A percentile compares a stretch with the other conserved stretches of the same genome.
phyloP scores from a whole-genome alignment of 768 basidiomycete species.

The Auricularia sp. region DNA sequence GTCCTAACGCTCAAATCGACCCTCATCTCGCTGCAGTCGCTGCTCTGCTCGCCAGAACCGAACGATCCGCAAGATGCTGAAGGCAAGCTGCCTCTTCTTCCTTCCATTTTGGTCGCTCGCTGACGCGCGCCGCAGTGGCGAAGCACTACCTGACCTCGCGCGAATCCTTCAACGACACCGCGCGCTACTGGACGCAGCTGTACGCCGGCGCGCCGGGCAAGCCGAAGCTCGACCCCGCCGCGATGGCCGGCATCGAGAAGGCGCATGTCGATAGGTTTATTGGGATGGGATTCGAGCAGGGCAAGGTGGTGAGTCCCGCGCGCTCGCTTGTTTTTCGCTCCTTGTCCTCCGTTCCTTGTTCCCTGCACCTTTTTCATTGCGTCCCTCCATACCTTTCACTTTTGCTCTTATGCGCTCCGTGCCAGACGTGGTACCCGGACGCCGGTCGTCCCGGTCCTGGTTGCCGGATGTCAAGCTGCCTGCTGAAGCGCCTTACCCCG shows the following conservation, averaged over 20 bases:
- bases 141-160: conserved; percentile 92
- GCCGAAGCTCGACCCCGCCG: conserved; percentile 30
- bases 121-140: conserved; percentile 45
- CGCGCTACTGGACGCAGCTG: conserved; percentile 85
- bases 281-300: conserved; percentile 67
- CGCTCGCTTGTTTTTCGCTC: background rate
- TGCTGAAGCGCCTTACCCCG: no score
- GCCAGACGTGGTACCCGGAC: background rate
- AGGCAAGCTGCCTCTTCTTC: conserved; percentile 12
- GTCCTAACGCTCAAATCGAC: conserved; percentile 95
- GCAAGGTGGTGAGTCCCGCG: conserved; percentile 65
- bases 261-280: conserved; percentile 81
- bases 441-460: no score
- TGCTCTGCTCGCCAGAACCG: conserved; percentile 89
- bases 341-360: background rate
- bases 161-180: conserved; percentile 81
- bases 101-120: background rate
- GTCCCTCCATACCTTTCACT: no score
- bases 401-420: background rate
- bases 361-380: background rate
- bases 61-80: conserved; percentile 97
- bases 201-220: conserved; percentile 66
- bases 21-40: conserved; percentile 85
- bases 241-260: conserved; percentile 70
- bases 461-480: no score